Conservation (phyloP, 768 basidiomycete genomes). For the Gloeophyllum trabeum region DNA sequence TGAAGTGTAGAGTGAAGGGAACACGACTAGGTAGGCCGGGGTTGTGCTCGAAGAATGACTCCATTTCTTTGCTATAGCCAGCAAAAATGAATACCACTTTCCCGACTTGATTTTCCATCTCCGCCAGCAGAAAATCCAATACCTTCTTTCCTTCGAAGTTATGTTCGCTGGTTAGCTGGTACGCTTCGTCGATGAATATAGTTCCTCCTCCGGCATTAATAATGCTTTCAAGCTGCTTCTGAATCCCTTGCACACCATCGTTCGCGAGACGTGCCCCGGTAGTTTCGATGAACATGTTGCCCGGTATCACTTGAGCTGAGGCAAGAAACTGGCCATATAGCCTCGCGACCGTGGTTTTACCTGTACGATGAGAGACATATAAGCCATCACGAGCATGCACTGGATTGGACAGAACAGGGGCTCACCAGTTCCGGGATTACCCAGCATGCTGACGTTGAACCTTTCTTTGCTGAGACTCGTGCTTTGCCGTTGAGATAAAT, state of each 20-base stretch:
- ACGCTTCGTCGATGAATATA: slow-evolving; percentile 65
- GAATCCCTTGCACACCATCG: slow-evolving; percentile 41
- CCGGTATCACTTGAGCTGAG: slow-evolving; percentile 42
- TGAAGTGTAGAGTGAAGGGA: slow-evolving; percentile 45
- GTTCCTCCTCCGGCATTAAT: slow-evolving; percentile 46
- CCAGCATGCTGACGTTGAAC: slow-evolving; percentile 50
- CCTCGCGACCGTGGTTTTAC: slow-evolving; percentile 62
- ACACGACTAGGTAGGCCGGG: slow-evolving; percentile 62
- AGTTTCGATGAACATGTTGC: slow-evolving; percentile 44
- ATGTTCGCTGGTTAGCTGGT: slow-evolving; percentile 43
- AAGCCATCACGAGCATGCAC: no score
- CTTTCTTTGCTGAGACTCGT: slow-evolving; percentile 40
- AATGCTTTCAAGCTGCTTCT: slow-evolving; percentile 36
- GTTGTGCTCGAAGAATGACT: slow-evolving; percentile 68
- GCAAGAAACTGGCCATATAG: slow-evolving; percentile 52
- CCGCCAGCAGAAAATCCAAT: slow-evolving; percentile 58
- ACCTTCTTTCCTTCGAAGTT: slow-evolving; percentile 43
- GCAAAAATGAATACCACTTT: slow-evolving; percentile 59
- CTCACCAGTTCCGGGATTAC: slow-evolving; percentile 68
- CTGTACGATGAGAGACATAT: slow-evolving; percentile 18
- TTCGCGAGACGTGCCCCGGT: slow-evolving; percentile 48
- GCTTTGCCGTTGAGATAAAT: slow-evolving; percentile 40
- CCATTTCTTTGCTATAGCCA: slow-evolving; percentile 65
- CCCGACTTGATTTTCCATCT: slow-evolving; percentile 65
- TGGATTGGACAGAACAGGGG: no score